Evolutionary conservation across 805 yeast species (phyloP), one percentile per base, ranked within the genome.

Genomic region (Candida awuae): DNA sequence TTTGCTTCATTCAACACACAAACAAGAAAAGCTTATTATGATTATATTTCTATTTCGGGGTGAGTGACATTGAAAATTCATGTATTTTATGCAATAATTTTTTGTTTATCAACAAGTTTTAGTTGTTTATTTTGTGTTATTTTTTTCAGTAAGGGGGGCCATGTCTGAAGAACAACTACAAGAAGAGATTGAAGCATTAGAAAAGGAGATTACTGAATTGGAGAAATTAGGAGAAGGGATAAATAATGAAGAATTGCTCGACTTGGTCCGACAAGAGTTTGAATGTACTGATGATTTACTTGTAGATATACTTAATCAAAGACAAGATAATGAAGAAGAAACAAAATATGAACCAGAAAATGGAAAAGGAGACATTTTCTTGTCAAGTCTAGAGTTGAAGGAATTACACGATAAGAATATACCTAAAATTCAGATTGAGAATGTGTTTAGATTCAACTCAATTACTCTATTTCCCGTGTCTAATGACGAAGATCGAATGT

Each of bases 401-500:
- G 33, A 40, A 35, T 9, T 37, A 23, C 15, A 38, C 4, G 16
- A 12, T 4, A 10, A 5, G 1, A 14, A 25, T 29, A 29, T 31
- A n/a, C 15, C 29, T 10, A 58, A 59, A 33, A 63, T 70, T 28
- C 54, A 65, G 32, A 49, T 62, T 32, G 80, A 74, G 43, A 73
- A 71, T 45, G 54, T 71, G 15, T 63, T 61, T 39, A 49, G 80
- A 37, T 49, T 73, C 41, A 70, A 65, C 6, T 77, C 78, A 2
- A 49, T 70, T 22, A 73, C 79, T 0, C 69, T 70, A 0, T 74
- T 74, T 39, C 74, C 76, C 1, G 60, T 74, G 30, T 58, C 62
- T 6, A 32, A 36, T 13, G 61, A 51, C 9, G 41, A 47, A 0
- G 37, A 45, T 9, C 63, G 59, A 8, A 51, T 55, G 9, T 51